Evolutionary conservation across 805 yeast genomes (phyloP).

Genomic region (Candida peoriensis): DNA sequence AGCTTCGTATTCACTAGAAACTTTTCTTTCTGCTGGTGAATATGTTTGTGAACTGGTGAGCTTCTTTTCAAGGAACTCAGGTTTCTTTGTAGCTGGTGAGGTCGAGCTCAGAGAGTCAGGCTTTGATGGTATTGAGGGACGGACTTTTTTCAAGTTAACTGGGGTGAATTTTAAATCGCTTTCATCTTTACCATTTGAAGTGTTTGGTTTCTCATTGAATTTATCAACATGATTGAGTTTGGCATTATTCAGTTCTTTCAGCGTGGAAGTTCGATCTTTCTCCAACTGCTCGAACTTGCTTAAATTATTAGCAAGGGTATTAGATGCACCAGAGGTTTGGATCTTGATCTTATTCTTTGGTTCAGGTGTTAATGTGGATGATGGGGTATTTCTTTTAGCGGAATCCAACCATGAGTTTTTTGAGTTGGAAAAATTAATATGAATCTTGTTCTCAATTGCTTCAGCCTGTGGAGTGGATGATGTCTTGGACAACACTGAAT

Average conservation of each 20-base stretch:
- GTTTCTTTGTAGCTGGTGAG: neutral
- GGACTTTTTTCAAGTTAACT: slow-evolving; percentile 15
- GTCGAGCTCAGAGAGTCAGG: neutral
- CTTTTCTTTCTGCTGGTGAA: slow-evolving; percentile 2
- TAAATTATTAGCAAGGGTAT: slow-evolving; percentile 27
- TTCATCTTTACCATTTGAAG: neutral
- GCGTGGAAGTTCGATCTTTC: slow-evolving; percentile 3
- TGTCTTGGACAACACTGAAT: too few relatives aligned
- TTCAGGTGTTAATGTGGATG: slow-evolving; percentile 1
- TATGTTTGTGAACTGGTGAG: slow-evolving; percentile 1
- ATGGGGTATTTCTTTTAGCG: slow-evolving; percentile 10
- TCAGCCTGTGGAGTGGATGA: slow-evolving; percentile 6
- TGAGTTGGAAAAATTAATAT: neutral
- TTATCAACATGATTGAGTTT: slow-evolving; percentile 15
- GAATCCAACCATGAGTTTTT: slow-evolving; percentile 21
- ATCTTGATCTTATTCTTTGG: slow-evolving; percentile 15
- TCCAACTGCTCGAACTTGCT: slow-evolving; percentile 9
- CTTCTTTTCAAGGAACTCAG: slow-evolving; percentile 5
- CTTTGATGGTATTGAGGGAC: slow-evolving; percentile 13
- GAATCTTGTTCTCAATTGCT: slow-evolving; percentile 4
- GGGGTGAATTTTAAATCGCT: slow-evolving; percentile 6
- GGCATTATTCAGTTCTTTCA: slow-evolving; percentile 12
- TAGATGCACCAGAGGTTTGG: slow-evolving; percentile 27
- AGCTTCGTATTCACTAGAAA: slow-evolving; percentile 10
- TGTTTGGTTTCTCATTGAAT: neutral